phyloP scores from a whole-genome alignment of 768 basidiomycete genomes.

The Kondoa malvinella region DNA sequence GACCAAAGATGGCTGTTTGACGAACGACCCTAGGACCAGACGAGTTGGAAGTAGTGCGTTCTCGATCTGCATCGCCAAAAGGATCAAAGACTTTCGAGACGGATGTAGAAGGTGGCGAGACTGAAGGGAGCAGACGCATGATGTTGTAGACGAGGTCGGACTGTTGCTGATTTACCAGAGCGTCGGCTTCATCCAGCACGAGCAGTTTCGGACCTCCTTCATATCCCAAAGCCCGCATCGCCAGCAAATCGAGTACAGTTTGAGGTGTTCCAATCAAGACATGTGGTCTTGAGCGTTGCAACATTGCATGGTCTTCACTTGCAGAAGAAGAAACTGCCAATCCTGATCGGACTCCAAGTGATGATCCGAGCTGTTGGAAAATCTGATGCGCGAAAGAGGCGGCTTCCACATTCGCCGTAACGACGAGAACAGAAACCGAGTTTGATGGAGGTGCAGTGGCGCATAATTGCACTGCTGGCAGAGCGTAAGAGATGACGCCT shows the following conservation, averaged over 20 bases:
- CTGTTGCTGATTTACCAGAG: constrained; percentile 87
- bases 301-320: constrained; percentile 56
- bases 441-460: constrained; percentile 39
- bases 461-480: constrained; percentile 11
- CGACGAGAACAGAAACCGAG: constrained; percentile 76
- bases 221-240: constrained; percentile 27
- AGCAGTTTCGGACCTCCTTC: constrained; percentile 63
- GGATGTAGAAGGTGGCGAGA: constrained; percentile 34
- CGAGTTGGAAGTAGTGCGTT: constrained; percentile 31
- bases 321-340: constrained; percentile 56
- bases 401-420: constrained; percentile 96
- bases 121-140: constrained; percentile 72
- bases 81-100: constrained; percentile 29
- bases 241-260: constrained; percentile 82
- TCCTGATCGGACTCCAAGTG: constrained; percentile 77
- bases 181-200: constrained; percentile 93
- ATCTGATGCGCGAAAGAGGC: constrained; percentile 91
- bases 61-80: constrained; percentile 18
- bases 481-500: constrained; percentile 11
- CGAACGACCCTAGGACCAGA: constrained; percentile 35
- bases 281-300: constrained; percentile 85
- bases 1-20: constrained; percentile 76
- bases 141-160: constrained; percentile 90
- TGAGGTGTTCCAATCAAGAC: constrained; percentile 95
- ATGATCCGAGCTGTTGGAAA: constrained; percentile 82